Conservation (phyloP, 768 basidiomycete genomes). For the Calocybe indica region DNA sequence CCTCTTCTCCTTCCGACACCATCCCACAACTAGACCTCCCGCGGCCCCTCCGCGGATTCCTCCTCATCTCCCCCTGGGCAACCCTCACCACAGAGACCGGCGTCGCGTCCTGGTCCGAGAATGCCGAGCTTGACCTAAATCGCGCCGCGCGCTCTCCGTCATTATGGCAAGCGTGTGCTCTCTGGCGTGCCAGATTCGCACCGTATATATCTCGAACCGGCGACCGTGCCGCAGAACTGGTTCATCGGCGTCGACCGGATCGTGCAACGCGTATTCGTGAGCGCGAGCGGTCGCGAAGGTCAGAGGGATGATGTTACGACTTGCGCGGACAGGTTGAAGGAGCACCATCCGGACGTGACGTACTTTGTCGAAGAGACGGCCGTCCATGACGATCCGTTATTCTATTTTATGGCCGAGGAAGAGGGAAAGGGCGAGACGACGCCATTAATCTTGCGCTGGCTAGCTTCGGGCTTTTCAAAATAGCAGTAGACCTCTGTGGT, state of each 20-base stretch:
- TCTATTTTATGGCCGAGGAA: conserved; percentile 14
- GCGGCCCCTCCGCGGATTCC: conserved; percentile 15
- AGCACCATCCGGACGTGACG: conserved; percentile 2
- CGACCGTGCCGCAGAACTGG: conserved; percentile 22
- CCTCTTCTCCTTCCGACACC: not conserved
- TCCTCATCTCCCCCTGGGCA: conserved; percentile 25
- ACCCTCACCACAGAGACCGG: conserved; percentile 10
- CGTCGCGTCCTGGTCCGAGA: conserved; percentile 14
- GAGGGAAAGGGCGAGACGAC: conserved; percentile 11
- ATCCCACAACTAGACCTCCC: conserved; percentile 11
- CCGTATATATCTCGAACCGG: conserved; percentile 21
- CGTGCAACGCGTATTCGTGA: conserved; percentile 26
- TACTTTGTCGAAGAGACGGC: conserved; percentile 22
- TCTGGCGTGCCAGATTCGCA: no score
- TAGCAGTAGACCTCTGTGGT: no score
- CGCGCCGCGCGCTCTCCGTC: not conserved
- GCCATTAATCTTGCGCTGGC: conserved; percentile 16
- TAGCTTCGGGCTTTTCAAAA: conserved; percentile 1
- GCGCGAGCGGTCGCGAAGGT: conserved; percentile 24
- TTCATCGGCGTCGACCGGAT: conserved; percentile 23
- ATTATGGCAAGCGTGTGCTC: no score
- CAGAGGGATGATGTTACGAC: conserved; percentile 23
- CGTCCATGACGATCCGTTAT: conserved; percentile 27
- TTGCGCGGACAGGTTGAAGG: conserved; percentile 12
- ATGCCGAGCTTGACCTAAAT: conserved; percentile 20